A percentile compares a stretch with the other conserved stretches of the same genome.
These are phyloP conservation scores for Coprinopsis marcescibilis DNA, from an alignment of 768 basidiomycete genomes.

Conservation along the genomic window DNA sequence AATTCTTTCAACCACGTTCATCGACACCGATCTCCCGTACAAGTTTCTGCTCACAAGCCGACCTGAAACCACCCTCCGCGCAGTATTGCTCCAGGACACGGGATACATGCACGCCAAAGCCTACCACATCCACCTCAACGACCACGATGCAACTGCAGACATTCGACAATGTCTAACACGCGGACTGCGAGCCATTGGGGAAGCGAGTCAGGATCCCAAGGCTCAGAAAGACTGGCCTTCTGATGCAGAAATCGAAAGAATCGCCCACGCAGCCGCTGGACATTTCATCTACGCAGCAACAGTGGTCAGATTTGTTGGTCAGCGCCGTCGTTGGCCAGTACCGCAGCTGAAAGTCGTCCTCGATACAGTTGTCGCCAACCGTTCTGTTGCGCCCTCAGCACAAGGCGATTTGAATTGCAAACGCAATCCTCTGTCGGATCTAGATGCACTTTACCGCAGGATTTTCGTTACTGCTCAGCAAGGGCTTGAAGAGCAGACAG, in stretches of 20 bases:
- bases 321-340: background rate
- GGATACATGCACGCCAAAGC: background rate
- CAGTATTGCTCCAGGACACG: background rate
- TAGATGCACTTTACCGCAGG: background rate
- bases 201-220: background rate
- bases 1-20: background rate
- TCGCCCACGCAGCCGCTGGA: slow-evolving; percentile 9
- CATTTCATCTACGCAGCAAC: slow-evolving; percentile 14
- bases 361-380: background rate
- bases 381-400: too few relatives aligned
- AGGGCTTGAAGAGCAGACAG: background rate
- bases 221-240: slow-evolving; percentile 8
- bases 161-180: background rate
- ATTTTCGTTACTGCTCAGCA: background rate
- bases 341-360: background rate
- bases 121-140: background rate
- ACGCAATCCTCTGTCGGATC: too few relatives aligned
- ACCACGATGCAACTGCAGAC: slow-evolving; percentile 5
- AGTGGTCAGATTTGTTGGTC: slow-evolving; percentile 7
- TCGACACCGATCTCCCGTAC: background rate
- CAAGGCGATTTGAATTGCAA: too few relatives aligned
- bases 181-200: background rate
- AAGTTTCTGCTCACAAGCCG: slow-evolving; percentile 11
- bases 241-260: background rate
- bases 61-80: slow-evolving; percentile 9